Conservation (phyloP, 352 stramenopile genomes). For the Globisporangium lucens region DNA sequence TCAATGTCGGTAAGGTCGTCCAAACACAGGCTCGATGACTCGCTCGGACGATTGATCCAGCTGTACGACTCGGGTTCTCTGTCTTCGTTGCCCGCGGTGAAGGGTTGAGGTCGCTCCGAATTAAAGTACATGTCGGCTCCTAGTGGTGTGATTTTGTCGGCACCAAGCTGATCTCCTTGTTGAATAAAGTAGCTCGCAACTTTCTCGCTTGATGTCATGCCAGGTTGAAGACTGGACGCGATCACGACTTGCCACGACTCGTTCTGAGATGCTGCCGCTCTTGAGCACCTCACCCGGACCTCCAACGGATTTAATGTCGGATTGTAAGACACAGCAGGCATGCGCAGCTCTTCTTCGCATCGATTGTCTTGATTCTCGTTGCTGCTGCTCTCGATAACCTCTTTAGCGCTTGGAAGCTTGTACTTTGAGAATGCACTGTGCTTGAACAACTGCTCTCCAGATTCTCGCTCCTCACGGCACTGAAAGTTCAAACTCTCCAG, state of each 20-base stretch:
- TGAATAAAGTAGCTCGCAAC: slow-evolving; percentile 9
- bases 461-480: background rate
- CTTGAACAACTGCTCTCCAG: background rate
- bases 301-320: slow-evolving; percentile 48
- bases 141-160: background rate
- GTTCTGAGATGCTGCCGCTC: slow-evolving; percentile 6
- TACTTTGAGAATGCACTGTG: slow-evolving; percentile 9
- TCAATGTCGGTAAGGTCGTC: slow-evolving; percentile 62
- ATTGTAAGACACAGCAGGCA: slow-evolving; percentile 37
- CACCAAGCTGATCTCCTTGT: background rate
- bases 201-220: slow-evolving; percentile 13
- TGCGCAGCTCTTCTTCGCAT: slow-evolving; percentile 14
- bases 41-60: slow-evolving; percentile 10
- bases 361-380: background rate
- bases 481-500: slow-evolving; percentile 8
- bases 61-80: slow-evolving; percentile 10
- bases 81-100: background rate
- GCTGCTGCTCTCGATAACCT: background rate
- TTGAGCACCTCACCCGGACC: slow-evolving; percentile 39
- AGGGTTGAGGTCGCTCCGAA: background rate
- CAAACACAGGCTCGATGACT: slow-evolving; percentile 42
- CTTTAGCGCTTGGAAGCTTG: background rate
- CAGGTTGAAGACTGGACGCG: slow-evolving; percentile 27
- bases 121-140: slow-evolving; percentile 1
- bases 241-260: slow-evolving; percentile 37